Conservation (phyloP, 805 yeast species). For the Lipomyces orientalis region DNA sequence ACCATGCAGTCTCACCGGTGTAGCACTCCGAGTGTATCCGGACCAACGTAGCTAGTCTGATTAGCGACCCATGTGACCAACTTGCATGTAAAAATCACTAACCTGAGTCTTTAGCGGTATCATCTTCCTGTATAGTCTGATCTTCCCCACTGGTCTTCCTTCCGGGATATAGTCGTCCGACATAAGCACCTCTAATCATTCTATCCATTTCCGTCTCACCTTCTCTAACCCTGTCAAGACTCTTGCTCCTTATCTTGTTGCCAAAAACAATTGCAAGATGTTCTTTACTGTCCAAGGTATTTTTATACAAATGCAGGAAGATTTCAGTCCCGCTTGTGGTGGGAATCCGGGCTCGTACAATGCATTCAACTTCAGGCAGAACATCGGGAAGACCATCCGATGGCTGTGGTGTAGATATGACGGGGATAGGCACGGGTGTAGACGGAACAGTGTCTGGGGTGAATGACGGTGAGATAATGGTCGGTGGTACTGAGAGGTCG, state of each 20-base stretch:
- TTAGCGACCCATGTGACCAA: neutral
- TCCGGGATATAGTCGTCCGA: slow-evolving; percentile 89
- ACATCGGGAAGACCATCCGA: slow-evolving; percentile 38
- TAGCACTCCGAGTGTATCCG: slow-evolving; percentile 97
- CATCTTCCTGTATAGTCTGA: slow-evolving; percentile 26
- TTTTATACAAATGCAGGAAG: slow-evolving; percentile 85
- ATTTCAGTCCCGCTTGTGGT: slow-evolving; percentile 95
- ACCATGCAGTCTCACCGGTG: slow-evolving; percentile 99
- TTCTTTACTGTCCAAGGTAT: slow-evolving; percentile 86
- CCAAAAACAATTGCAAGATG: slow-evolving; percentile 98
- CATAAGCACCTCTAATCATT: slow-evolving; percentile 98
- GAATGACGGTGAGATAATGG: slow-evolving; percentile 32
- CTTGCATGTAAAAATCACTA: neutral
- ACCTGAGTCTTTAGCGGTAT: slow-evolving; percentile 2
- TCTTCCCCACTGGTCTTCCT: slow-evolving; percentile 57
- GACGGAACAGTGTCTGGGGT: slow-evolving; percentile 33
- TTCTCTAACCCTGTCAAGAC: slow-evolving; percentile 64
- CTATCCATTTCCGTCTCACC: slow-evolving; percentile 88
- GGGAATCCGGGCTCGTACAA: slow-evolving; percentile 95
- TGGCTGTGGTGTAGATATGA: slow-evolving; percentile 23
- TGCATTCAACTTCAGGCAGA: slow-evolving; percentile 81
- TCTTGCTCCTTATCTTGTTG: slow-evolving; percentile 79
- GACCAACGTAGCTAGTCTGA: slow-evolving; percentile 55
- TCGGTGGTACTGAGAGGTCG: slow-evolving; percentile 4
- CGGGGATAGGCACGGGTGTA: slow-evolving; percentile 34